phyloP scores from a whole-genome alignment of 23 red algal species.

The Gracilariopsis chorda region DNA sequence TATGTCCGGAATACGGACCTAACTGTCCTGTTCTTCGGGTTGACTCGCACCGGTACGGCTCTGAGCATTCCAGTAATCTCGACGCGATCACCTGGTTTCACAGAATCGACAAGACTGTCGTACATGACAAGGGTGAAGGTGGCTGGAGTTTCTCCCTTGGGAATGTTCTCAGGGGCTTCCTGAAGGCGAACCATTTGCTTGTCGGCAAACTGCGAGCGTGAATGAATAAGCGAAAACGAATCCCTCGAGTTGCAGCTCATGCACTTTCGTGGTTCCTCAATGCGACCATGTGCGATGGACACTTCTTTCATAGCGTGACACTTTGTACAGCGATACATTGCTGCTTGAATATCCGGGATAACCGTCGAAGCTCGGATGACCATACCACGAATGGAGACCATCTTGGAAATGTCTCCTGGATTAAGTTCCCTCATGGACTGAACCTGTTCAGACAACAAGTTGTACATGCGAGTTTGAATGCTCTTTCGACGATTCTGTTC shows the following conservation, averaged over 20 bases:
- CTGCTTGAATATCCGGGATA: conserved; percentile 89
- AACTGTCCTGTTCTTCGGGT: conserved; percentile 80
- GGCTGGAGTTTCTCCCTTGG: conserved; percentile 94
- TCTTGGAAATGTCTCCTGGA: conserved; percentile 73
- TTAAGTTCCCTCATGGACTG: conserved; percentile 88
- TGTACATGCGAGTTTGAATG: conserved; percentile 62
- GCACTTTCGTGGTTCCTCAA: conserved; percentile 91
- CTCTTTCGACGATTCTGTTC: conserved; percentile 36
- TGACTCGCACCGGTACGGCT: conserved; percentile 77
- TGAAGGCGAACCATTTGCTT: conserved; percentile 95
- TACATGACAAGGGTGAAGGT: conserved; percentile 91
- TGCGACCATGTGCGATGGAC: conserved; percentile 62
- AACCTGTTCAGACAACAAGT: conserved; percentile 64
- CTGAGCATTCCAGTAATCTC: conserved; percentile 92
- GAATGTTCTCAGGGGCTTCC: conserved; percentile 93
- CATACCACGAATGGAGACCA: conserved; percentile 90
- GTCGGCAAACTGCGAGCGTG: conserved; percentile 83
- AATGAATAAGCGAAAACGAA: conserved; percentile 86
- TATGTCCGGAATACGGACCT: conserved; percentile 92
- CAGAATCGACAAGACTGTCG: conserved; percentile 87
- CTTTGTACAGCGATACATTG: conserved; percentile 90
- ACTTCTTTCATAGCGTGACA: conserved; percentile 75
- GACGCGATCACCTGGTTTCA: conserved; percentile 96
- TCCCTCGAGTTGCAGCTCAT: conserved; percentile 64
- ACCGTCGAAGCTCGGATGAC: conserved; percentile 77